Percentiles rank a stretch among this genome's conserved stretches.
Conservation (phyloP, 1,139 yeast genomes). For the Yamadazyma buinensis region DNA sequence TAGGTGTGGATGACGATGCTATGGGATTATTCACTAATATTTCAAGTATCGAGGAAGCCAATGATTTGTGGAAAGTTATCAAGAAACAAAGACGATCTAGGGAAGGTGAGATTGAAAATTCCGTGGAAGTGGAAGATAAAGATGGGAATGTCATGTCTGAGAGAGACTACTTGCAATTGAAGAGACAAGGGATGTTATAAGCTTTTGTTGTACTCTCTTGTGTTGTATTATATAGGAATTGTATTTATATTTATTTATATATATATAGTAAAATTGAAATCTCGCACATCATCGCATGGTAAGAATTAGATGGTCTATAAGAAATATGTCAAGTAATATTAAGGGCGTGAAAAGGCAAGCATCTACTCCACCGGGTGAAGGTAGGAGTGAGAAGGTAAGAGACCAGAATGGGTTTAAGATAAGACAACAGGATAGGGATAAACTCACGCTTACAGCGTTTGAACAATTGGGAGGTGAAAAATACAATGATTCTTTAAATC, state of each 20-base stretch:
- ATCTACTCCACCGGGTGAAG: conserved; percentile 17
- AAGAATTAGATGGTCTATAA: background rate
- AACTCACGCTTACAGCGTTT: conserved; percentile 35
- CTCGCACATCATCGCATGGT: conserved; percentile 1
- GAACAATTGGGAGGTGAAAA: conserved; percentile 37
- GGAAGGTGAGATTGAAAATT: conserved; percentile 48
- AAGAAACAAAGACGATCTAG: conserved; percentile 34
- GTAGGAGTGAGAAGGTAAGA: conserved; percentile 21
- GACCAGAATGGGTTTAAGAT: conserved; percentile 50
- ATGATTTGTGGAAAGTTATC: conserved; percentile 49
- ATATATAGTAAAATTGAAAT: background rate
- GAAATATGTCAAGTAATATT: conserved; percentile 9
- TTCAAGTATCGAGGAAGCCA: conserved; percentile 64
- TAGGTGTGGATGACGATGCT: conserved; percentile 57
- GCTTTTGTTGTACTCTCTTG: too few relatives aligned
- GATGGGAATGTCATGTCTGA: conserved; percentile 92
- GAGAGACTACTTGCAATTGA: conserved; percentile 75
- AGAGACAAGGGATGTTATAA: conserved; percentile 66
- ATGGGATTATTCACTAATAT: conserved; percentile 58
- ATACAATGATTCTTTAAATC: conserved; percentile 19
- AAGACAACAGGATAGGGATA: conserved; percentile 44
- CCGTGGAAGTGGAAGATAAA: conserved; percentile 82
- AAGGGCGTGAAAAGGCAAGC: conserved; percentile 19
- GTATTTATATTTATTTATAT: too few relatives aligned
- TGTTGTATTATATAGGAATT: too few relatives aligned